Conservation (phyloP, 306 rosid species). For the Trifolium subterraneum region DNA sequence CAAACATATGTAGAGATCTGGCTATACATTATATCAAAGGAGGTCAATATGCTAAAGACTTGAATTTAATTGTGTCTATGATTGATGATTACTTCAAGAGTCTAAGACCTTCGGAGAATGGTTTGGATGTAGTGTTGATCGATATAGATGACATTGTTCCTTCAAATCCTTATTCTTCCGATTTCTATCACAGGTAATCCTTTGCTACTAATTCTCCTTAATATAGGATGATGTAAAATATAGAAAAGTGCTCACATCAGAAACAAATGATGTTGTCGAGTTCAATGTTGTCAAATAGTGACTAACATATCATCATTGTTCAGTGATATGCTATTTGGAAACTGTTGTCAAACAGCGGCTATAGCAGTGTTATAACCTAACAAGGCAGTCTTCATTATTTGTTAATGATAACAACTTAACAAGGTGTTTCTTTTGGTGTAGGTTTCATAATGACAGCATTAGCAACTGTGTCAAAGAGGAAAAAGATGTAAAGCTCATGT, state of each 20-base stretch:
- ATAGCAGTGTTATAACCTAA: background rate
- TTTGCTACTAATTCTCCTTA: background rate
- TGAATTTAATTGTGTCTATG: conserved; percentile 55
- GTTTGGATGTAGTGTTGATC: conserved; percentile 65
- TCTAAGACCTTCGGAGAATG: conserved; percentile 44
- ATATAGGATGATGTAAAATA: background rate
- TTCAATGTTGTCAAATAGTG: background rate
- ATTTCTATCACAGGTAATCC: conserved; percentile 51
- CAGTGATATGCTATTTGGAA: background rate
- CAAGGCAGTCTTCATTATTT: conserved; percentile 10
- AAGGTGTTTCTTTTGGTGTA: conserved; percentile 33
- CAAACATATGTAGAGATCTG: conserved; percentile 56
- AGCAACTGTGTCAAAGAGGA: conserved; percentile 56
- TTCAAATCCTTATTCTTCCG: conserved; percentile 31
- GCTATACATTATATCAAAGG: conserved; percentile 57
- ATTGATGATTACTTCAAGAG: conserved; percentile 59
- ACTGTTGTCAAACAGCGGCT: background rate
- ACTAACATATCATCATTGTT: too few relatives aligned
- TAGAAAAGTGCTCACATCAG: conserved; percentile 16
- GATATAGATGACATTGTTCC: conserved; percentile 74
- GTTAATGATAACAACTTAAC: conserved; percentile 23
- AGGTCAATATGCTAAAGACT: conserved; percentile 79
- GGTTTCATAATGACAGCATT: conserved; percentile 51
- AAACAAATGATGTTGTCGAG: background rate
- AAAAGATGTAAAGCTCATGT: conserved; percentile 53